A percentile compares a stretch with the other conserved stretches of the same genome.
Evolutionary conservation across 345 rosid genomes (phyloP).

Genomic region (Gossypioides kirkii): DNA sequence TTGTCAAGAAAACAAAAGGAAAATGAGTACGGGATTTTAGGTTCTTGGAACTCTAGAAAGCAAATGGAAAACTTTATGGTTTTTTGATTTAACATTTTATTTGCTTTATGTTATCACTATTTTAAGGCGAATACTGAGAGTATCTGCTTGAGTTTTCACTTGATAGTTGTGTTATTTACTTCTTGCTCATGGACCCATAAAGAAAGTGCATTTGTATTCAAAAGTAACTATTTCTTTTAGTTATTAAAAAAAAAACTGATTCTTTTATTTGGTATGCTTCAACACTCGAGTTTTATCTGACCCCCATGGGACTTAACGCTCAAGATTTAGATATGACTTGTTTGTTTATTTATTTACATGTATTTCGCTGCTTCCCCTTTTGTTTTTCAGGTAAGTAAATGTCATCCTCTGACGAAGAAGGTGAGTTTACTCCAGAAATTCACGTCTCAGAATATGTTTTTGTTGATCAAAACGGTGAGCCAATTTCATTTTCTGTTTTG

Average conservation of each 20-base stretch:
- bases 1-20: background rate
- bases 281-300: background rate
- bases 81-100: background rate
- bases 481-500: slow-evolving; percentile 30
- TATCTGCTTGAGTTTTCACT: background rate
- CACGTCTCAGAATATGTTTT: slow-evolving; percentile 32
- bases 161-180: background rate
- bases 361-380: background rate
- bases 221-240: background rate
- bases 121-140: background rate
- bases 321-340: background rate
- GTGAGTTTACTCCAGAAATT: slow-evolving; percentile 26
- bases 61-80: background rate
- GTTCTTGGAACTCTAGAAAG: background rate
- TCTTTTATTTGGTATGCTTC: background rate
- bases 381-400: slow-evolving; percentile 11
- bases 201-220: background rate
- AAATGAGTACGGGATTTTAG: background rate
- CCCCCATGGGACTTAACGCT: background rate
- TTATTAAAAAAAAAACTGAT: background rate
- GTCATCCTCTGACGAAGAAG: slow-evolving; percentile 51
- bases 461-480: slow-evolving; percentile 25
- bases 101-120: background rate
- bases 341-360: background rate
- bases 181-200: background rate